Evolutionary conservation across 805 yeast species (phyloP), one percentile per base, ranked within the genome.

Genomic region (Yarrowia bubula): DNA sequence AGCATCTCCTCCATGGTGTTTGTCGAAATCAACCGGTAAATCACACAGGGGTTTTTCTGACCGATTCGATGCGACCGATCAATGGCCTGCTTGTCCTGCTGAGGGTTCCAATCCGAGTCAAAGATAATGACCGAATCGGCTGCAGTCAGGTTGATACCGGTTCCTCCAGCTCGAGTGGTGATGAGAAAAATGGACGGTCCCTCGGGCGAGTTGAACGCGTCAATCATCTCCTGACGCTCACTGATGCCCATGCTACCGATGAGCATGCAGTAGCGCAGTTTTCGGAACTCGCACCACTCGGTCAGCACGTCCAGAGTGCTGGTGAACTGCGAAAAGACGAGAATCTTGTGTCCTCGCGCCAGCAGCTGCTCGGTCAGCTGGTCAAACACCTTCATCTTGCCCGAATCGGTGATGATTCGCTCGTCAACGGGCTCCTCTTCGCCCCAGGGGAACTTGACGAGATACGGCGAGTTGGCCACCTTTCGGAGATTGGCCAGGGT

Each of bases 21-120:
- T 42, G 84, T 83, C 9, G 90, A 82, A 15, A 92, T 86, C 28
- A 95, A 80, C 67, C 98, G 81, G 73, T 87, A 90, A 0, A 93
- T 83, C 22, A 90, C 80, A 4, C 92, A 96, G 1, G 97, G 97
- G 64, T 83, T 85, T 0, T 78, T 81, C 74, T 93, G 99, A 0
- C 98, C 98, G 64, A 95, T 90, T 72, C 99, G 80, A 73, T 93
- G 98, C 11, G 89, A 96, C 64, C 99, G 81, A 71, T 92, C 98
- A 85, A 93, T 93, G 0, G 98, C 98, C 74, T 93, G 99, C 60
- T 92, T 78, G 75, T 93, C 98, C 68, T 91, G 96, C 72, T 93
- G 98, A 0, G 98, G 99, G 71, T 93, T 93, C 97, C 98, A 93
- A 73, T 93, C 99, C 65, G 91, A 88, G 72, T 93, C 99, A 72